Base-by-base conservation (phyloP, 2,329 filamentous ascomycete genomes). In the Talaromyces sp. region DNA sequence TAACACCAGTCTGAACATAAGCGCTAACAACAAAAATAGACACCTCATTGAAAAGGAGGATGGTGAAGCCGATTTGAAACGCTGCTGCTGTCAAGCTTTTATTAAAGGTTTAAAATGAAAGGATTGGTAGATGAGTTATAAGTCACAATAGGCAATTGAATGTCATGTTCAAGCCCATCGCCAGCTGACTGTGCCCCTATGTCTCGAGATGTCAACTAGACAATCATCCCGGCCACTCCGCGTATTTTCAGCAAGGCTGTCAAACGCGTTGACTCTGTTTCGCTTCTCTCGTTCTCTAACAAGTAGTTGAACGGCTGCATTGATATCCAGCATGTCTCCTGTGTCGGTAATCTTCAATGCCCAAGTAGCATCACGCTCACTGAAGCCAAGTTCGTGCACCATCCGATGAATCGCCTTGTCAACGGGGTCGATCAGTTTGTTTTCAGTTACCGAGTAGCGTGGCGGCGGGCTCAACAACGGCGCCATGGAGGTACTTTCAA, bases 301-400 rank as follows among this genome's bases (percentile, higher is more conserved):
- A 65, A 88, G 73, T 62, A 86, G 69, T 63, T 84, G 81, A 23
- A 87, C 80, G 0, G 86, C 86, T 4, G 81, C 79, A 67, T 86
- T 80, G 9, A 84, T 77, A 62, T 86, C 77, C 65, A 88, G 74
- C 0, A 84, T 84, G 66, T 86, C 83, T 0, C 85, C 86, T 14
- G 80, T 80, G 70, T 88, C 86, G 5, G 85, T 88, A 67, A 82
- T 79, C 44, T 81, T 80, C 18, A 88, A 73, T 18, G 86, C 86
- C 68, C 82, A 80, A 63, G 82, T 81, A 7, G 84, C 85, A 65
- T 85, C 79, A 18, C 80, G 78, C 16, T 80, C 75, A 7, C 78
- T 78, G 66, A 88, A 88, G 0, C 86, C 86, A 71, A 88, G 83
- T 39, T 85, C 81, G 5, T 73, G 67, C 11, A 86, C 83, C 62